Conservation (phyloP, 805 yeast species). For the Lipomyces mesembrius region DNA sequence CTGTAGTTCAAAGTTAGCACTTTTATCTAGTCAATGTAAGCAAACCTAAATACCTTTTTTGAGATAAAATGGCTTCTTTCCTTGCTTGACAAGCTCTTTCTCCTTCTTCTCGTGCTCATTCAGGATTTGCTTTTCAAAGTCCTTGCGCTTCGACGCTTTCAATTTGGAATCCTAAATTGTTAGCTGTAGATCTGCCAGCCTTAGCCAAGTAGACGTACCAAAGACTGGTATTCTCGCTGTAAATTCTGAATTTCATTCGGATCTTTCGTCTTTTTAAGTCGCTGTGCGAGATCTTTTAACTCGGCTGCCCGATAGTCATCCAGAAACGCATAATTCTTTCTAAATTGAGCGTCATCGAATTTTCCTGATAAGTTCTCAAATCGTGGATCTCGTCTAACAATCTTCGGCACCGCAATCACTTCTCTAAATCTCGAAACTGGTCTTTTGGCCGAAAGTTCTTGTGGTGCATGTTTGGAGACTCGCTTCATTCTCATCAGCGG, state of each 20-base stretch:
- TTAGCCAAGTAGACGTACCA: conserved; percentile 21
- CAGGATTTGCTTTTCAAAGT: conserved; percentile 70
- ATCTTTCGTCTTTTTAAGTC: conserved; percentile 55
- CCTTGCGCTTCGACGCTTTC: conserved; percentile 73
- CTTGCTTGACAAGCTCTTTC: conserved; percentile 76
- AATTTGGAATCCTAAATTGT: conserved; percentile 52
- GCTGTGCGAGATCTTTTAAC: conserved; percentile 49
- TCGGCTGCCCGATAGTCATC: conserved; percentile 85
- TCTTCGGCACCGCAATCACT: conserved; percentile 54
- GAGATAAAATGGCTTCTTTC: conserved; percentile 64
- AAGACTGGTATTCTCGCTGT: conserved; percentile 45
- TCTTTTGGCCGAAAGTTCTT: conserved; percentile 73
- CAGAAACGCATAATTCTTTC: conserved; percentile 81
- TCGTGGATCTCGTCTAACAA: conserved; percentile 69
- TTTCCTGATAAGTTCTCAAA: conserved; percentile 90
- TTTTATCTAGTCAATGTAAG: neutral
- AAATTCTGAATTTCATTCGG: conserved; percentile 49
- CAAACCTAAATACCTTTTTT: conserved; percentile 35
- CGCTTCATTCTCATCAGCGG: neutral
- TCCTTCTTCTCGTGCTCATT: conserved; percentile 72
- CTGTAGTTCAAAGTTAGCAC: conserved; percentile 7
- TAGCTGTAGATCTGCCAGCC: conserved; percentile 36
- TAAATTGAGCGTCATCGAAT: conserved; percentile 67
- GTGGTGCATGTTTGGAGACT: conserved; percentile 80
- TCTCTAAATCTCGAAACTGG: conserved; percentile 73